Percentiles rank a stretch among this genome's conserved stretches.
These are phyloP conservation scores for Bacterosira constricta DNA, from an alignment of 108 stramenopile genomes.

Conservation along the genomic window DNA sequence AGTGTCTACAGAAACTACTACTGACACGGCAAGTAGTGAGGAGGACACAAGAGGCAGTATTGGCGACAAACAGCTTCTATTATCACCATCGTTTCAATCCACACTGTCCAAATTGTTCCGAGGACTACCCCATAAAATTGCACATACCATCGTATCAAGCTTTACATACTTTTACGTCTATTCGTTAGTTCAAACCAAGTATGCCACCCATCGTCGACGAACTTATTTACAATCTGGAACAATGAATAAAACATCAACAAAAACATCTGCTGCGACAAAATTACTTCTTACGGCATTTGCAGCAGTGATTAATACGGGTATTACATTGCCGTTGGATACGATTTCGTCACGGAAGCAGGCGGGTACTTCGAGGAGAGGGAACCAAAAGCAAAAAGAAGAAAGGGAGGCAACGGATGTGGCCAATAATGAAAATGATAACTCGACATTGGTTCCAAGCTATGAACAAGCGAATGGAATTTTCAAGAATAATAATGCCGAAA, in stretches of 20 bases:
- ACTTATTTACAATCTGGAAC: too few relatives aligned
- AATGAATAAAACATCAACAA: too few relatives aligned
- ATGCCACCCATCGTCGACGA: slow-evolving; percentile 25
- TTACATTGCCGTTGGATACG: slow-evolving; percentile 92
- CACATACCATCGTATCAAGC: slow-evolving; percentile 81
- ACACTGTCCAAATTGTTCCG: slow-evolving; percentile 50
- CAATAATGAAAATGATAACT: too few relatives aligned
- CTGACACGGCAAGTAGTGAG: background rate
- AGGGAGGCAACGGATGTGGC: too few relatives aligned
- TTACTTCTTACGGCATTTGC: slow-evolving; percentile 84
- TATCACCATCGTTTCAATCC: slow-evolving; percentile 1
- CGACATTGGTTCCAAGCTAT: too few relatives aligned
- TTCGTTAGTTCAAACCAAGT: slow-evolving; percentile 65
- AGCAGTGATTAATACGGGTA: slow-evolving; percentile 78
- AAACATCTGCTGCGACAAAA: slow-evolving; percentile 60
- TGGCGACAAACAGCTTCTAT: background rate
- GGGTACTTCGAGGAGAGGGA: background rate
- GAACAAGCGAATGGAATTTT: too few relatives aligned
- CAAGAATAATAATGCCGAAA: too few relatives aligned
- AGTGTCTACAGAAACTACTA: background rate
- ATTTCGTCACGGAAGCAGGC: slow-evolving; percentile 77
- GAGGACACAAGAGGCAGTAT: background rate
- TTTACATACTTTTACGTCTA: slow-evolving; percentile 91
- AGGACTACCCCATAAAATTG: slow-evolving; percentile 73
- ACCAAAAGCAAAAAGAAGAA: background rate